phyloP scores from a whole-genome alignment of 345 rosid genomes.

The Brassica incana region DNA sequence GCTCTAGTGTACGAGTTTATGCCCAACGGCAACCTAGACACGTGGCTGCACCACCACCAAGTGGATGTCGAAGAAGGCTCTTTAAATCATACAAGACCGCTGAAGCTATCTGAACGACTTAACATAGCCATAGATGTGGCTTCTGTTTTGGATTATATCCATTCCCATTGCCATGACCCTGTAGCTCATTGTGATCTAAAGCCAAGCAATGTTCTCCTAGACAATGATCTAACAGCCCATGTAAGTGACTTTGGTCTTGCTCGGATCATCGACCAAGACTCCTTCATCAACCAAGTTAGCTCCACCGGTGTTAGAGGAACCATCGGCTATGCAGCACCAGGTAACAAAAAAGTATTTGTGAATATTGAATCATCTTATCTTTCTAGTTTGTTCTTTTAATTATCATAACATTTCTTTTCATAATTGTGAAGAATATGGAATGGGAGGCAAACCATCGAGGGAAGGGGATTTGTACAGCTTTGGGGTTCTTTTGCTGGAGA shows the following conservation, averaged over 20 bases:
- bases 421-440: conserved; percentile 37
- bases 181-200: conserved; percentile 34
- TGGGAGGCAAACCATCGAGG: conserved; percentile 33
- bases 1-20: conserved; percentile 52
- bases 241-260: conserved; percentile 43
- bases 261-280: conserved; percentile 3
- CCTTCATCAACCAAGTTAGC: conserved; percentile 7
- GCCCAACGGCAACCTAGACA: conserved; percentile 12
- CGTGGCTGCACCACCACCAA: not conserved
- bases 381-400: not conserved
- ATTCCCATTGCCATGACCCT: conserved; percentile 7
- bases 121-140: conserved; percentile 39
- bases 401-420: not conserved
- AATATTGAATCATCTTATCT: not conserved
- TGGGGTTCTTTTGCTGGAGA: conserved; percentile 17
- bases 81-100: not conserved
- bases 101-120: conserved; percentile 39
- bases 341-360: not conserved
- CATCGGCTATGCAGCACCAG: conserved; percentile 35
- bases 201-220: conserved; percentile 32
- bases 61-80: not conserved
- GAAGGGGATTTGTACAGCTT: conserved; percentile 16
- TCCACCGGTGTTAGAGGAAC: conserved; percentile 25
- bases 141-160: conserved; percentile 24
- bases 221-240: conserved; percentile 26